Evolutionary conservation across 2,329 filamentous ascomycete species (phyloP).

Genomic region (Arthrocladium fulminans): DNA sequence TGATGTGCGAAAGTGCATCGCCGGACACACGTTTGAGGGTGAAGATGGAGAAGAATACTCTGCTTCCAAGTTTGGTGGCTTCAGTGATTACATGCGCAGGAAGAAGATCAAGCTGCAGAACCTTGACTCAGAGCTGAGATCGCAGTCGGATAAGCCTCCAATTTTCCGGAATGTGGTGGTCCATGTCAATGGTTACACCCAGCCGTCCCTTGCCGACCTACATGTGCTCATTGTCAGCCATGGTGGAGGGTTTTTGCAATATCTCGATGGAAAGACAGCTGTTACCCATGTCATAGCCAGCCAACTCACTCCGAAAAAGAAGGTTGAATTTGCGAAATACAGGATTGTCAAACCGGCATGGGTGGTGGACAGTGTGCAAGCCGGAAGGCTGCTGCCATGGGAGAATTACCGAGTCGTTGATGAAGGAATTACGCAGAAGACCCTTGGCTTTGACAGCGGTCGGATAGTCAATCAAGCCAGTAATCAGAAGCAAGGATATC

Average conservation of each 20-base stretch:
- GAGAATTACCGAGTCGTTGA: slow-evolving; percentile 73
- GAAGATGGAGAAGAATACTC: slow-evolving; percentile 89
- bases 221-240: slow-evolving; percentile 81
- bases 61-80: slow-evolving; percentile 76
- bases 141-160: slow-evolving; percentile 62
- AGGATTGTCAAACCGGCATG: slow-evolving; percentile 90
- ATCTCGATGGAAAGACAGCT: slow-evolving; percentile 86
- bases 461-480: slow-evolving; percentile 59
- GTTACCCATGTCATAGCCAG: slow-evolving; percentile 95
- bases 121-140: slow-evolving; percentile 71
- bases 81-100: slow-evolving; percentile 81
- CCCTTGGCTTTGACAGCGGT: slow-evolving; percentile 57
- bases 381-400: slow-evolving; percentile 78
- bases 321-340: slow-evolving; percentile 76
- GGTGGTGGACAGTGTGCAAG: slow-evolving; percentile 81
- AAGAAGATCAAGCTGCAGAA: slow-evolving; percentile 99
- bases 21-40: slow-evolving; percentile 63
- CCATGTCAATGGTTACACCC: slow-evolving; percentile 92
- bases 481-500: slow-evolving; percentile 56
- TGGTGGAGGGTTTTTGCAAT: slow-evolving; percentile 92
- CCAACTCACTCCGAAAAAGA: slow-evolving; percentile 83
- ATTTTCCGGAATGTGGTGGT: slow-evolving; percentile 88
- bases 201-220: slow-evolving; percentile 81
- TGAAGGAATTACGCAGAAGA: slow-evolving; percentile 72
- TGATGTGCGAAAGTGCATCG: slow-evolving; percentile 54